Percentiles rank a stretch among this genome's conserved stretches.
Evolutionary conservation across 306 rosid genomes (phyloP).

Genomic region (Gleditsia sinensis): DNA sequence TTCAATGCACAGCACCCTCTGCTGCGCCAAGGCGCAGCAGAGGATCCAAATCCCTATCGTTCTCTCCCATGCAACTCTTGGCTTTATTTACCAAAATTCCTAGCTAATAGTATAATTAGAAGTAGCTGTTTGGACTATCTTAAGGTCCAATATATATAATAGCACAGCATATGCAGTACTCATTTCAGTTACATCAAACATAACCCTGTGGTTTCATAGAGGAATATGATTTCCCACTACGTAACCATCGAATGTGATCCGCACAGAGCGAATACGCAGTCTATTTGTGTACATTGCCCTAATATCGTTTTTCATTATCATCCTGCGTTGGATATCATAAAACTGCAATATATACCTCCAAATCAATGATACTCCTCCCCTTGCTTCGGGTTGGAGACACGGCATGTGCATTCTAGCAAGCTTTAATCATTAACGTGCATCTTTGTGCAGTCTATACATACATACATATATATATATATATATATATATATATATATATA

Average conservation of each 20-base stretch:
- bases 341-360: constrained; percentile 23
- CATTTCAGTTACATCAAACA: constrained; percentile 18
- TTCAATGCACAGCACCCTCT: no score
- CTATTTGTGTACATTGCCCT: constrained; percentile 16
- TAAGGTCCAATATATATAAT: no score
- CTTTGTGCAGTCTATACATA: constrained; percentile 32
- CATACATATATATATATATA: no score
- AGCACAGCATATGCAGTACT: no score
- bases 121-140: no score
- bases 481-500: no score
- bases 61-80: constrained; percentile 21
- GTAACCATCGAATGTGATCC: constrained; percentile 32
- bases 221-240: constrained; percentile 29
- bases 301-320: neutral
- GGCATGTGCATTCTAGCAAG: constrained; percentile 37
- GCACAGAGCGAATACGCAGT: neutral
- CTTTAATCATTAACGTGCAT: constrained; percentile 38
- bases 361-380: constrained; percentile 24
- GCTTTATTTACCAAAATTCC: constrained; percentile 28
- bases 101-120: constrained; percentile 4
- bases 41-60: no score
- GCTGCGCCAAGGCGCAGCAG: no score
- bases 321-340: constrained; percentile 30
- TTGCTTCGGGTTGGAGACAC: constrained; percentile 37
- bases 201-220: neutral